Evolutionary conservation across 2,329 filamentous ascomycete species (phyloP).

Genomic region (Fusarium musae): DNA sequence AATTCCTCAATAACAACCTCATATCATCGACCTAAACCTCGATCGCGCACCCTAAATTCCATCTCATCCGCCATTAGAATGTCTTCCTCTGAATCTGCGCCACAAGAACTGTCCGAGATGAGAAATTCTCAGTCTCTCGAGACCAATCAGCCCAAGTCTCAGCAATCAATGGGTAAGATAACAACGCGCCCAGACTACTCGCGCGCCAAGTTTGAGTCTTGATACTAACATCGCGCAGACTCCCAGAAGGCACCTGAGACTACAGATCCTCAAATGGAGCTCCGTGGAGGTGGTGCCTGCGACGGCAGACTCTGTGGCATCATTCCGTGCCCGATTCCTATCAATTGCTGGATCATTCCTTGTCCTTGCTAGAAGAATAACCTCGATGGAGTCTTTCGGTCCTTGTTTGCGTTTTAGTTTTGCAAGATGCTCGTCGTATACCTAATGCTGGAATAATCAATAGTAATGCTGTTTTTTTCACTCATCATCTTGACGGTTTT

Average conservation of each 20-base stretch:
- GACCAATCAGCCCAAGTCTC: constrained; percentile 15
- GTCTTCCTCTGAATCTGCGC: not conserved
- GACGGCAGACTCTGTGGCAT: constrained; percentile 25
- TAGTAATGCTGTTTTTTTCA: not conserved
- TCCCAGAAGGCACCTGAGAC: constrained; percentile 17
- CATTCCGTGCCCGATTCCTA: constrained; percentile 24
- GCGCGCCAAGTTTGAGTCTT: not conserved
- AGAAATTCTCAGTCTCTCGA: not conserved
- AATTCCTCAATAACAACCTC: not conserved
- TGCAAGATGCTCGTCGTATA: not conserved
- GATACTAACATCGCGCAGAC: not conserved
- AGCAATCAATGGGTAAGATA: constrained; percentile 18
- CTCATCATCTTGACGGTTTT: not conserved
- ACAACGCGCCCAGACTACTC: not conserved
- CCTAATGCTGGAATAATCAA: not conserved
- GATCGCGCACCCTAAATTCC: no score
- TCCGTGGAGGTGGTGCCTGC: constrained; percentile 22
- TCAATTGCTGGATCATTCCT: constrained; percentile 32
- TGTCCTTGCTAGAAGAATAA: constrained; percentile 6
- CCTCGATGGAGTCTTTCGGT: not conserved
- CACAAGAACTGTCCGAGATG: constrained; percentile 15
- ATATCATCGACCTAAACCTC: not conserved
- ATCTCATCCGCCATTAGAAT: not conserved
- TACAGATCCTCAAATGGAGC: constrained; percentile 2
- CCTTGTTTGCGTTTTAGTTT: not conserved